phyloP scores from a whole-genome alignment of 805 yeast genomes.

The Pichia cephalocereana region DNA sequence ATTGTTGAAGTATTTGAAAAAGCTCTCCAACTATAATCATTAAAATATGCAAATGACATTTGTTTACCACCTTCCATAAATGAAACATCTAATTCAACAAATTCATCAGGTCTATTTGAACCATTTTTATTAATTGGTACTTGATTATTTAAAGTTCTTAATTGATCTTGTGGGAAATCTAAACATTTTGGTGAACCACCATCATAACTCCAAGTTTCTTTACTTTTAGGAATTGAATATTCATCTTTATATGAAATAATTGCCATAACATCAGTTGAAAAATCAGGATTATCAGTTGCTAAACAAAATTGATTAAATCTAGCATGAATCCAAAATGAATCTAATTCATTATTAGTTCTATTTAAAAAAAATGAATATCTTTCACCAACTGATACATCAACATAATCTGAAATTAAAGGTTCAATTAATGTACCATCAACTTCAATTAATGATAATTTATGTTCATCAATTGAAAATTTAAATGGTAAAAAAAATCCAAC shows the following conservation, averaged over 20 bases:
- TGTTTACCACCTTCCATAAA: conserved; percentile 9
- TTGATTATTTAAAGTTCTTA: conserved; percentile 10
- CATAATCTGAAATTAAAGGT: conserved; percentile 22
- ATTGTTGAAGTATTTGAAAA: conserved; percentile 70
- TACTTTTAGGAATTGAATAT: conserved; percentile 39
- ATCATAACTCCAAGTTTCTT: conserved; percentile 27
- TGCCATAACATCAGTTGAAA: conserved; percentile 13
- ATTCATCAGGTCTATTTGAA: conserved; percentile 9
- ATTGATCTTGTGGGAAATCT: conserved; percentile 11
- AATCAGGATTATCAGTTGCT: conserved; percentile 9
- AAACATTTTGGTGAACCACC: conserved; percentile 14
- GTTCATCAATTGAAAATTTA: conserved; percentile 44
- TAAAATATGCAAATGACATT: conserved; percentile 13
- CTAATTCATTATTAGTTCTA: neutral
- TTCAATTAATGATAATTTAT: conserved; percentile 45
- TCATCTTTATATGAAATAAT: conserved; percentile 9
- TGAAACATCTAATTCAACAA: conserved; percentile 10
- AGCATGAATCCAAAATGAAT: conserved; percentile 11
- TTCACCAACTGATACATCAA: conserved; percentile 16
- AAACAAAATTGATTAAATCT: conserved; percentile 15
- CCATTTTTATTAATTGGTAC: conserved; percentile 10
- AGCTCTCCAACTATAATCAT: conserved; percentile 14
- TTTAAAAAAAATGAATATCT: conserved; percentile 15
- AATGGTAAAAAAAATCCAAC: conserved; percentile 53
- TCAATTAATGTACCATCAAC: conserved; percentile 50